A percentile compares a stretch with the other conserved stretches of the same genome.
These are phyloP conservation scores for Candida andamanensis DNA, from an alignment of 805 yeast species.

Conservation along the genomic window DNA sequence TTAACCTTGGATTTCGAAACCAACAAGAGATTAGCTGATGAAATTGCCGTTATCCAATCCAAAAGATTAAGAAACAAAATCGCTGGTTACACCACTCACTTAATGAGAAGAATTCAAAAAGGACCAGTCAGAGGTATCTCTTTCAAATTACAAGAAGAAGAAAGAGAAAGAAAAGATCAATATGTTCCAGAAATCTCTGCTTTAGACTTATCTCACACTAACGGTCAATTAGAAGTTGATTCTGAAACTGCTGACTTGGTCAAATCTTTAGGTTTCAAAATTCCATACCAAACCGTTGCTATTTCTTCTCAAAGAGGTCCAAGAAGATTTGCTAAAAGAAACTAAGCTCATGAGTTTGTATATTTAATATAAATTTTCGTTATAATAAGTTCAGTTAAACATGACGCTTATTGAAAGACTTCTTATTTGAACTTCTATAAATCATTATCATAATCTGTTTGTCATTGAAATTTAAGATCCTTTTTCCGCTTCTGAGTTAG, in stretches of 20 bases:
- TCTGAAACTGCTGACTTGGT: constrained; percentile 94
- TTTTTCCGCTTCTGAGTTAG: constrained; percentile 2
- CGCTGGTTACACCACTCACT: constrained; percentile 99
- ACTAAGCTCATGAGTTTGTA: constrained; percentile 36
- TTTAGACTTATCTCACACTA: constrained; percentile 94
- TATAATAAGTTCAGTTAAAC: too few species aligned
- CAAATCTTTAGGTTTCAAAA: constrained; percentile 83
- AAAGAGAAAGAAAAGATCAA: constrained; percentile 99
- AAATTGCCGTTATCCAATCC: constrained; percentile 98
- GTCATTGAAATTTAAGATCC: constrained; percentile 3
- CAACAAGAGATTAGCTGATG: constrained; percentile 99
- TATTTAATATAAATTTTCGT: too few species aligned
- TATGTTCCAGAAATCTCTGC: constrained; percentile 99
- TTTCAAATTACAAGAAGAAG: constrained; percentile 99
- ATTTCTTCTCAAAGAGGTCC: constrained; percentile 85
- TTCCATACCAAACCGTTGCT: constrained; percentile 80
- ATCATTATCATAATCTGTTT: constrained; percentile 48
- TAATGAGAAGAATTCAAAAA: constrained; percentile 99
- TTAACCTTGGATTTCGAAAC: constrained; percentile 98
- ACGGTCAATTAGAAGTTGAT: constrained; percentile 95
- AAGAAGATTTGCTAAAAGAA: constrained; percentile 92
- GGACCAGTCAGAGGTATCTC: constrained; percentile 99
- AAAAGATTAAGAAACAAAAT: constrained; percentile 99
- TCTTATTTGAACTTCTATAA: constrained; percentile 87
- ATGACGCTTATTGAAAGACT: too few species aligned